phyloP scores from a whole-genome alignment of 805 yeast genomes.

The Yamadazyma philogaea region DNA sequence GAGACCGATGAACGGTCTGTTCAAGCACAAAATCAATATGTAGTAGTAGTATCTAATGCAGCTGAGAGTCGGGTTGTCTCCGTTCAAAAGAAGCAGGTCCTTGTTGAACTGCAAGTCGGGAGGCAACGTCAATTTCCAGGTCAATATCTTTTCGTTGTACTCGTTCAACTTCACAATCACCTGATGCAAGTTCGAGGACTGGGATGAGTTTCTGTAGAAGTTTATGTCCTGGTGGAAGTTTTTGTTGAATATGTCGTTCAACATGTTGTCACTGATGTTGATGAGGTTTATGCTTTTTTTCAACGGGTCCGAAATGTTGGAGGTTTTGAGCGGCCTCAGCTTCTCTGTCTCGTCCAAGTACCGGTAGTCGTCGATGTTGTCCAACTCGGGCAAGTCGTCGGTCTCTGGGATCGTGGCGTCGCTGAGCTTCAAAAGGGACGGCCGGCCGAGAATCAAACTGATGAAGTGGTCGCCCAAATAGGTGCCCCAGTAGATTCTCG shows the following conservation, averaged over 20 bases:
- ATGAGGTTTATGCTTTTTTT: conserved; percentile 41
- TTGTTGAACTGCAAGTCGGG: conserved; percentile 49
- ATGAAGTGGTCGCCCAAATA: conserved; percentile 64
- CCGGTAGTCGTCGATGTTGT: conserved; percentile 59
- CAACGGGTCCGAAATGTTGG: conserved; percentile 44
- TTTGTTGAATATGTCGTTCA: conserved; percentile 43
- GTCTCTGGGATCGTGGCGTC: conserved; percentile 62
- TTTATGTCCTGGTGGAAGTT: conserved; percentile 29
- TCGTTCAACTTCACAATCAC: conserved; percentile 36
- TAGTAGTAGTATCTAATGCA: conserved; percentile 57
- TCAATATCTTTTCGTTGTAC: conserved; percentile 48
- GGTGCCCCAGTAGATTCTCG: conserved; percentile 66
- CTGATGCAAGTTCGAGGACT: conserved; percentile 44
- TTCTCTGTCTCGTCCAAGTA: conserved; percentile 27
- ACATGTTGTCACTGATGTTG: conserved; percentile 43
- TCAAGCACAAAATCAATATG: conserved; percentile 54
- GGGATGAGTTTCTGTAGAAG: conserved; percentile 17
- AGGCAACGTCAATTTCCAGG: conserved; percentile 53
- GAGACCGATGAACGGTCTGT: conserved; percentile 55
- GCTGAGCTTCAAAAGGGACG: conserved; percentile 50
- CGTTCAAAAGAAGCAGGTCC: conserved; percentile 34
- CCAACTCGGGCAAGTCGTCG: conserved; percentile 56
- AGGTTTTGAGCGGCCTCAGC: conserved; percentile 18
- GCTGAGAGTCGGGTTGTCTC: conserved; percentile 53
- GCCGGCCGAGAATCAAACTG: conserved; percentile 57